Evolutionary conservation across 2,329 filamentous ascomycete species (phyloP).

Genomic region (Ophiocordyceps unilateralis): DNA sequence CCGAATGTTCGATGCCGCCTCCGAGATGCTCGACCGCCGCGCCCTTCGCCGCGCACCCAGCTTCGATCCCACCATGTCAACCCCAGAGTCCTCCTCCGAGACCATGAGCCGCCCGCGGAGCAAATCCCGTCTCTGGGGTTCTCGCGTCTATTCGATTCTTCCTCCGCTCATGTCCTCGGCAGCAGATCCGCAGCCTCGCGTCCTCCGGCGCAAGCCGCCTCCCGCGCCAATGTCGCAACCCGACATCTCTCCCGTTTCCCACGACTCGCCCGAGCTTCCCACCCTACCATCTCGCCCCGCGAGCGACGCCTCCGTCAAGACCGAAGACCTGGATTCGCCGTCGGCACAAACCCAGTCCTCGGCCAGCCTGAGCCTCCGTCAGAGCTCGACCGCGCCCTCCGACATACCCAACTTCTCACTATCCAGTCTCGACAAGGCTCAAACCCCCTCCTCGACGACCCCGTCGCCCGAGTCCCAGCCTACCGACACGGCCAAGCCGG

Average conservation of each 20-base stretch:
- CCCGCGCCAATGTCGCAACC: conserved; percentile 1
- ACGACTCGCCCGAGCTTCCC: not conserved
- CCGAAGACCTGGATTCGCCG: not conserved
- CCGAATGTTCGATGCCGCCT: conserved; percentile 5
- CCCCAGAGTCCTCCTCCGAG: not conserved
- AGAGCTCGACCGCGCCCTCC: not conserved
- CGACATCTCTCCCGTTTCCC: conserved; percentile 4
- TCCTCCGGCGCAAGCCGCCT: conserved; percentile 10
- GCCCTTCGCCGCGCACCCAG: not conserved
- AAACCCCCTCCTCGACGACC: conserved; percentile 13
- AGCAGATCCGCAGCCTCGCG: conserved; percentile 10
- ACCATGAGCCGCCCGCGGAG: conserved; percentile 3
- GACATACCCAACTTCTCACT: conserved; percentile 8
- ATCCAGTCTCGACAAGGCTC: conserved; percentile 7
- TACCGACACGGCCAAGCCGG: conserved; percentile 8
- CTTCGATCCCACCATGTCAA: not conserved
- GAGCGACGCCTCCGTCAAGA: not conserved
- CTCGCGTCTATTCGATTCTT: conserved; percentile 18
- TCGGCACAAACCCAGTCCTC: not conserved
- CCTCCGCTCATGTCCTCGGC: conserved; percentile 19
- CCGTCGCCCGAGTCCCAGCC: conserved; percentile 12
- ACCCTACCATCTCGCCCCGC: not conserved
- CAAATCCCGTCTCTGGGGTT: conserved; percentile 19
- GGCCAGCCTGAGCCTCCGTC: not conserved
- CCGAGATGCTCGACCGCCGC: not conserved